Base-by-base conservation (phyloP, 129 eudicot genomes). In the Arctium minus region DNA sequence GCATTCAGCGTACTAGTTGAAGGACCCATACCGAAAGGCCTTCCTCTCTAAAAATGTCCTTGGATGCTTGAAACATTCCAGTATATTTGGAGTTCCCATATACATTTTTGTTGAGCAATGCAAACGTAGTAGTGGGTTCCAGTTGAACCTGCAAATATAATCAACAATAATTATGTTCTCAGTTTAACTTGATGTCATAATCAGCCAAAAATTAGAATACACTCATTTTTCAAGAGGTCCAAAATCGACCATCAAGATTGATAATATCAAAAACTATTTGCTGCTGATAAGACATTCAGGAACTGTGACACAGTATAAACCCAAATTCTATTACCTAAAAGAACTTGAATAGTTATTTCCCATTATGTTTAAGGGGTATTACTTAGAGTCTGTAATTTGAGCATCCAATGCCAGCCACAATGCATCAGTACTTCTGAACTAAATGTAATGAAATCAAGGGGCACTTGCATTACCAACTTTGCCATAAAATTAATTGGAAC, bases 31-130 rank as follows among this genome's bases (percentile, higher is more conserved):
- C 99, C 91, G 78, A 81, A 39, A 90, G 80, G 36, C 99, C 99
- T 89, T 96, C 99, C 79, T 96, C 99, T 86, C 93, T 90, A 53
- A 90, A 86, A 56, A 96, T 96, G 73, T 93, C 99, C 85, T 86
- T 96, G 13, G 94, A 79, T 87, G 99, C 99, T 85, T 96, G 99
- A 73, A 91, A 62, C 97, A 96, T 96, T 80, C 99, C 92, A 2
- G 94, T 91, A 83, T 96, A 96, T 77, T 96, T 96, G 40, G 99
- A 91, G 74, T 81, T 27, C 65, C 92, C 89, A 72, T 90, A 86
- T 68, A 79, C 69, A 84, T 89, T 86, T 72, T 86, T 90, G 50
- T 82, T 89, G 67, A 90, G 91, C 74, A 91, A 85, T 17, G 93
- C 91, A 91, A 97, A 89, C 1, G 86, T 72, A 78, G 92, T 73